Conservation (phyloP, 1,284 basidiomycete genomes). For the Trichosporon inkin region DNA sequence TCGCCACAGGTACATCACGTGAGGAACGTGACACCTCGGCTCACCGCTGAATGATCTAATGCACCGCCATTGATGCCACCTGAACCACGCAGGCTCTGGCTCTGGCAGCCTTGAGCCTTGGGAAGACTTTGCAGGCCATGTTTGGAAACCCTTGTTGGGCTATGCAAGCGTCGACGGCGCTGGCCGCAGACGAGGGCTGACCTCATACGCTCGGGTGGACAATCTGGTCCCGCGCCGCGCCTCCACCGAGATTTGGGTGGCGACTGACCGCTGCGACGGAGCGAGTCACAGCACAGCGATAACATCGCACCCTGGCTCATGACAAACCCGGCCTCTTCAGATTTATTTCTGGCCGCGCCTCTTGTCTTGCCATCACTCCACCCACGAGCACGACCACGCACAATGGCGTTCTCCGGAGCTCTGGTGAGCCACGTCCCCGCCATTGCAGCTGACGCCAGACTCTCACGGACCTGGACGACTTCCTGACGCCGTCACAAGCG, state of each 20-base stretch:
- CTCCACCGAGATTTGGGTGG: neutral
- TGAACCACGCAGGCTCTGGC: neutral
- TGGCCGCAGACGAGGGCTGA: too few species aligned
- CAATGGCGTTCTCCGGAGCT: conserved; percentile 86
- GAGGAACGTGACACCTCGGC: too few species aligned
- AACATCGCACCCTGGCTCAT: neutral
- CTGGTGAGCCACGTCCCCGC: conserved; percentile 57
- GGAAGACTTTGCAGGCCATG: too few species aligned
- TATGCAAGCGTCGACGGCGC: neutral
- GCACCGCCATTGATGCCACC: neutral
- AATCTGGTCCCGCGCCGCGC: neutral
- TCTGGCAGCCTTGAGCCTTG: too few species aligned
- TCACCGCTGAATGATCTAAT: neutral
- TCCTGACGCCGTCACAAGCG: conserved; percentile 92
- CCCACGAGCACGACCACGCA: conserved; percentile 4
- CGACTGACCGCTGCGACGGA: neutral
- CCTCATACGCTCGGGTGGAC: too few species aligned
- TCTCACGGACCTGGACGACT: conserved; percentile 90
- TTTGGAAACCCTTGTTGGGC: neutral
- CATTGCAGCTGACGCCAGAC: conserved; percentile 26
- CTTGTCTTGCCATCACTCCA: neutral
- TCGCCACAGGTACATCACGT: too few species aligned
- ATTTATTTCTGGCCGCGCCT: neutral
- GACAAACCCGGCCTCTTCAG: neutral
- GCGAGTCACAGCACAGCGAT: conserved; percentile 5